phyloP scores from a whole-genome alignment of 768 basidiomycete genomes.

The Astraeus odoratus region DNA sequence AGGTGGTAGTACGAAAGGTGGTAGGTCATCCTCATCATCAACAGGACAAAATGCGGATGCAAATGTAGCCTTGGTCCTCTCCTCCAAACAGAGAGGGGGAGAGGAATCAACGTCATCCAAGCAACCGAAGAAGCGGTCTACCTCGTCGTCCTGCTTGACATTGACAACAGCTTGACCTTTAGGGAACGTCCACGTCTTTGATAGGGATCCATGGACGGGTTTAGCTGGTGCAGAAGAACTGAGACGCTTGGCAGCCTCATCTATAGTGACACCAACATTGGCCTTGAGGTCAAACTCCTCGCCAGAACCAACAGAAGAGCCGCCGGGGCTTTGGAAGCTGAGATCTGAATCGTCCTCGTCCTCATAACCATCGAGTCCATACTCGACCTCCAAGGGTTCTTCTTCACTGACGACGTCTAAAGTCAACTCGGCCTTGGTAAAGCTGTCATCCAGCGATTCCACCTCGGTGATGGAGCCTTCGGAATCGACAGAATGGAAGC shows the following conservation, averaged over 20 bases:
- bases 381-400: conserved; percentile 35
- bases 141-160: conserved; percentile 33
- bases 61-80: conserved; percentile 57
- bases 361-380: conserved; percentile 60
- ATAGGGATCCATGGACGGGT: conserved; percentile 32
- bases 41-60: conserved; percentile 40
- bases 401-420: conserved; percentile 58
- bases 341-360: conserved; percentile 59
- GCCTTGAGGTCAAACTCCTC: conserved; percentile 34
- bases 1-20: conserved; percentile 43
- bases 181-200: conserved; percentile 69
- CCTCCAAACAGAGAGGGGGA: conserved; percentile 38
- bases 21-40: conserved; percentile 43
- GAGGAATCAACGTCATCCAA: conserved; percentile 47
- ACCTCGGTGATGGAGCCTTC: conserved; percentile 67
- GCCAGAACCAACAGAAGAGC: conserved; percentile 49
- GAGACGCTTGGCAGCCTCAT: conserved; percentile 7
- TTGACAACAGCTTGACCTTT: conserved; percentile 21
- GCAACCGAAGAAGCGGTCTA: conserved; percentile 76
- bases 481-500: conserved; percentile 57
- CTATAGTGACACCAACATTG: conserved; percentile 9
- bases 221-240: conserved; percentile 9
- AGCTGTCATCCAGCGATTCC: conserved; percentile 45
- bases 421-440: conserved; percentile 36
- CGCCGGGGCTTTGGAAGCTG: conserved; percentile 35